Evolutionary conservation across 495 filamentous ascomycete species (phyloP), one percentile per base, ranked within the genome.

Genomic region (Lentithecium fluviatile): DNA sequence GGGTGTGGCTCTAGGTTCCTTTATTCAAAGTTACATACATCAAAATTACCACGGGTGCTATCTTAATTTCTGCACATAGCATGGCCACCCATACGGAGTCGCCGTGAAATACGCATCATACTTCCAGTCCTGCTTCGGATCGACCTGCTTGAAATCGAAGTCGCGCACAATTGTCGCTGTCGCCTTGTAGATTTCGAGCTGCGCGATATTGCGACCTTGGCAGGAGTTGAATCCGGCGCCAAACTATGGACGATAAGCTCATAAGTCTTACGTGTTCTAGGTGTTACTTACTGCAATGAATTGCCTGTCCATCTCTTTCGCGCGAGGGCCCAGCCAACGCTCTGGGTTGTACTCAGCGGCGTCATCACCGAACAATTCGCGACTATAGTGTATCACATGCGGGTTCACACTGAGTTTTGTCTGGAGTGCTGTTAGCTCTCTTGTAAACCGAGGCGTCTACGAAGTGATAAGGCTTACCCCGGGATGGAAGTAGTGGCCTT

Each of bases 181-280:
- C 11, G 77, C 62, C 62, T 80, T 82, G 20, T 52, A 69, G 19
- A 82, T 53, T 59, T 82, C 75, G 13, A 80, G 74, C 21, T 74
- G 70, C 12, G 79, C 79, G n/a, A 80, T 57, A 38, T 80, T 71
- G 10, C 71, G 70, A 0, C 78, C 78, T 0, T 75, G 77, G 45
- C 77, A 81, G 21, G 64, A 58, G 34, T 71, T 75, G 57, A 77
- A 81, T 5, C 78, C 78, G 0, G 69, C 66, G 17, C 75, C 76
- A 63, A 73, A 80, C 74, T 78, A 43, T 1, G 23, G 15, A 36
- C 11, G 11, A 43, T 45, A 23, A 49, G 13, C 13, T 10, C 1
- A 8, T 23, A 15, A 4, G 52, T 8, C 8, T 7, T 32, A 45
- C 29, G 1, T 53, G 3, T 53, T 5, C n/a, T 10, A 8, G 6